Base-by-base conservation (phyloP, 1,284 basidiomycete genomes). In the Neolentinus lepideus region DNA sequence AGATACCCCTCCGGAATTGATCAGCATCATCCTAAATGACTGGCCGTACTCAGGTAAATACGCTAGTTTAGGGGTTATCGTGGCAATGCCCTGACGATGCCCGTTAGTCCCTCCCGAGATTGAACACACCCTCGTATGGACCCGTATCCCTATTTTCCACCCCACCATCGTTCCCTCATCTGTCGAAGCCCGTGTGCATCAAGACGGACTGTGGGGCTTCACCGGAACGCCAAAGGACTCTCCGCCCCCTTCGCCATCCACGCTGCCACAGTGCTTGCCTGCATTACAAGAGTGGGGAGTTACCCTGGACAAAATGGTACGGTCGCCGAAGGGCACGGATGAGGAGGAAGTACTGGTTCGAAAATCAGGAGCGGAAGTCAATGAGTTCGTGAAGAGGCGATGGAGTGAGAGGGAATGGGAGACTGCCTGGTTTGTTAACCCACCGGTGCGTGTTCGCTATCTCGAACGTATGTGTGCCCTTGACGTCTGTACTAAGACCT, bases 351-450 rank as follows among this genome's bases (percentile, higher is more conserved):
- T 63, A 27, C 68, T 81, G 56, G 74, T 90, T 14, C 63, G 64
- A 43, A 63, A 66, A 47, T 82, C 80, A 11, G 84, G 83, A 3
- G 64, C 61, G 46, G 83, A 88, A 59, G 80, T 90, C 22, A 72
- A 78, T 48, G 69, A 69, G 54, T 92, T 85, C 66, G 78, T 92
- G 27, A 74, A 69, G 65, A 71, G 71, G 46, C 71, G 80, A 52
- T 92, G 90, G 90, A 63, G 63, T 14, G 86, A 87, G 63, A 66
- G 65, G 10, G 77, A 79, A 26, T 92, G 87, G 86, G 90, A 92
- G 69, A 90, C 88, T 0, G 86, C 86, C 2, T 92, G 90, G 90
- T 92, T 90, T 65, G 85, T 90, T 27, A 92, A 92, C 64, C 89
- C 90, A 47, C 86, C 85, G 46, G 89, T 90, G 63, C 68, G 86